A percentile compares a stretch with the other conserved stretches of the same genome.
phyloP scores from a whole-genome alignment of 2,329 filamentous ascomycete genomes.

The Cladosporium sp. region DNA sequence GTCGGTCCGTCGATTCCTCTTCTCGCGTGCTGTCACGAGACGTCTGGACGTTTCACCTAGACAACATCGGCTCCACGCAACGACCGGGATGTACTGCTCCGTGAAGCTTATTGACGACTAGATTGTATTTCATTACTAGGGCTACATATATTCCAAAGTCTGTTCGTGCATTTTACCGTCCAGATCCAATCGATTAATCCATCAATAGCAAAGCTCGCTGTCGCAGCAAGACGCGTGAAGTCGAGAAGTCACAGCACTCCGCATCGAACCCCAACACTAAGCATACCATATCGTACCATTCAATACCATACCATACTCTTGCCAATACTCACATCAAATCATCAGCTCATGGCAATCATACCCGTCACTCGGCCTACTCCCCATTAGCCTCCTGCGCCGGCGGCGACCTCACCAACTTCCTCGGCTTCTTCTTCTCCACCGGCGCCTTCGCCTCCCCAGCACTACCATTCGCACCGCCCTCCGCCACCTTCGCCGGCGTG shows the following conservation, averaged over 20 bases:
- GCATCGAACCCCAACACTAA: background rate
- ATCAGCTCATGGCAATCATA: background rate
- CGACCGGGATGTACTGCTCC: background rate
- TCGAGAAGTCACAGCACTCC: too few species aligned
- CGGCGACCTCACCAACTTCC: constrained; percentile 20
- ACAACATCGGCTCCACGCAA: constrained; percentile 3
- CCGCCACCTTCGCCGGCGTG: constrained; percentile 5
- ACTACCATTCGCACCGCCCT: constrained; percentile 11
- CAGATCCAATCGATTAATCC: too few species aligned
- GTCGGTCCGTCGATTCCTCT: background rate
- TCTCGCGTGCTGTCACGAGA: constrained; percentile 2
- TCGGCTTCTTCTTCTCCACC: constrained; percentile 27
- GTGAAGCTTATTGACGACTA: background rate
- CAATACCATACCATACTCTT: background rate
- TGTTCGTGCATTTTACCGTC: too few species aligned
- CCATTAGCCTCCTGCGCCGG: background rate
- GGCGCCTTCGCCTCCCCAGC: constrained; percentile 18
- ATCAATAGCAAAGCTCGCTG: too few species aligned
- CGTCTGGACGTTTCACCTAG: constrained; percentile 8
- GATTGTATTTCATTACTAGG: too few species aligned
- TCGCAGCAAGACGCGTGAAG: too few species aligned
- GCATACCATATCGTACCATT: background rate
- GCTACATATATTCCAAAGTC: too few species aligned
- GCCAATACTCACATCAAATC: background rate
- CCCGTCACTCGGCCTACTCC: background rate